A percentile compares a stretch with the other conserved stretches of the same genome.
Conservation (phyloP, 1,284 basidiomycete genomes). For the Naganishia cerealis region DNA sequence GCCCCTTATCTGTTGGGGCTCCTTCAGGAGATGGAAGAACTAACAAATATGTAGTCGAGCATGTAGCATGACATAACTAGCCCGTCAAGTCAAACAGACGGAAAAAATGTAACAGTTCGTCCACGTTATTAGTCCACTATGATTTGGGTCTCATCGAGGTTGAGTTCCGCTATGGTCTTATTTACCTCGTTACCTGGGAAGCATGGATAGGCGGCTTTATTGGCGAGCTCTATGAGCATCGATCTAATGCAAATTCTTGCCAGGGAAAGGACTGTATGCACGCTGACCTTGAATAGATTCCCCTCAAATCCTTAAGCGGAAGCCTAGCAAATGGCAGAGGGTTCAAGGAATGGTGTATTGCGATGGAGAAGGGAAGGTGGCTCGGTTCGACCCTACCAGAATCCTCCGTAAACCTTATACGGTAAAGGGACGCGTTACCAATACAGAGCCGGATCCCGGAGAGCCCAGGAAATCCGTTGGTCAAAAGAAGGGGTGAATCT, state of each 20-base stretch:
- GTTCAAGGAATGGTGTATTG: background rate
- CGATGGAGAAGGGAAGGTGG: background rate
- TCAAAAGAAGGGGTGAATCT: too few species aligned
- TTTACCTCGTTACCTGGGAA: background rate
- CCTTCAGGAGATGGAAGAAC: too few species aligned
- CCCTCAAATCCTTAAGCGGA: background rate
- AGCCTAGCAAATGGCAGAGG: background rate
- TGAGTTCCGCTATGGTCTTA: too few species aligned
- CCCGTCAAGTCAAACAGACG: background rate
- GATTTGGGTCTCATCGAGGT: too few species aligned
- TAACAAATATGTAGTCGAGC: slow-evolving; percentile 1
- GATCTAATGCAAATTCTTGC: background rate
- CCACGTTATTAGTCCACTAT: background rate
- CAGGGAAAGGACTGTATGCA: background rate
- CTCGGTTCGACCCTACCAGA: background rate
- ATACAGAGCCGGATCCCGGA: background rate
- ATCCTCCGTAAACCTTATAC: background rate
- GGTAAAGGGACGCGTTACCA: background rate
- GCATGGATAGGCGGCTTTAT: background rate
- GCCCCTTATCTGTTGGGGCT: too few species aligned
- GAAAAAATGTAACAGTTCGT: background rate
- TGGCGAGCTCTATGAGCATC: background rate
- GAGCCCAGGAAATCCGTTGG: too few species aligned
- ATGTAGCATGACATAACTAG: background rate
- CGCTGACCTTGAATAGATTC: background rate